Evolutionary conservation across 179 eudicot genomes (phyloP), one percentile per base, ranked within the genome.

Genomic region (Vitellaria paradoxa): DNA sequence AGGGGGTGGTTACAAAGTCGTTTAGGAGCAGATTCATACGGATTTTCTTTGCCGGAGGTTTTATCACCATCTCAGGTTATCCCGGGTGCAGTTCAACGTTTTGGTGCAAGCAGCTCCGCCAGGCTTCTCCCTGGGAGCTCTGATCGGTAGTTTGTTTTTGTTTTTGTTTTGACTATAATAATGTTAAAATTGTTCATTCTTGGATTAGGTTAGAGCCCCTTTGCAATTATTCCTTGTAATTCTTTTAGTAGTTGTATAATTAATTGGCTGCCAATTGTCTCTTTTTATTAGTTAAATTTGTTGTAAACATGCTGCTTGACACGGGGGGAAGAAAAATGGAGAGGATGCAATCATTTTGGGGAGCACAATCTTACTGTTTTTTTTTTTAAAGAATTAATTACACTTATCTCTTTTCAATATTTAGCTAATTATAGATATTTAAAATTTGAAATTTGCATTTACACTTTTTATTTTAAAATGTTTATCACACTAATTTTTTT

Each of bases 1-100:
- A 87, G 70, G 69, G 99, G 99, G 7, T 95, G 97, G 99, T 73
- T 87, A 71, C 97, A 91, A 72, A 95, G 99, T 74, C 92, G 91
- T 5, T 78, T 95, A 76, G 97, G 97, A 24, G 82, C 91, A 4
- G 97, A 95, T 81, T 86, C 97, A 1, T 91, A 90, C 75, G 89
- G 87, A 24, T 26, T 93, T 5, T 87, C 97, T 4, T 84, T 91
- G 23, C 86, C 89, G 4, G 87, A 93, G 85, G 83, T 95, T 45
- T 62, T 95, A 40, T 90, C 97, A 53, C 97, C 97, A 57, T 95
- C 99, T 7, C 81, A 92, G 42, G 82, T 89, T 64, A 87, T 95
- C 66, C 87, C 92, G 13, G 88, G 87, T 21, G 92, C 86, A 15
- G 72, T 82, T 9, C 85, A 86, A 53, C 87, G 92, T n/a, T 81